Evolutionary conservation across 2,329 filamentous ascomycete species (phyloP).

Genomic region (Neopestalotiopsis sp.): DNA sequence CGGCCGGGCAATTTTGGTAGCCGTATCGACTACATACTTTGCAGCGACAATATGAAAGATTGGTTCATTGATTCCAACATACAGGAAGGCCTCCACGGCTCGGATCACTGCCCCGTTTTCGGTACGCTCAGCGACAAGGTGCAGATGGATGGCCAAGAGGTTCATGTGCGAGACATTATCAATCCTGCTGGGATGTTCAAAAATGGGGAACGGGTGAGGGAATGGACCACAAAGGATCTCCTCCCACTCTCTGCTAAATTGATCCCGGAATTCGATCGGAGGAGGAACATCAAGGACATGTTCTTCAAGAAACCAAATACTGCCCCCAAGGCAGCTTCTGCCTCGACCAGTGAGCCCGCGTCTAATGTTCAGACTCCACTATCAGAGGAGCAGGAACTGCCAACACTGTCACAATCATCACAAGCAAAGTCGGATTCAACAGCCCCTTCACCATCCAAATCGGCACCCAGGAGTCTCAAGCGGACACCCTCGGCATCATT

Average conservation of each 20-base stretch:
- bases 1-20: slow-evolving; percentile 93
- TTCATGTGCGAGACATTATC: slow-evolving; percentile 73
- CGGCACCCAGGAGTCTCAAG: slow-evolving; percentile 30
- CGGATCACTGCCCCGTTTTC: slow-evolving; percentile 95
- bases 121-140: slow-evolving; percentile 73
- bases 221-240: slow-evolving; percentile 70
- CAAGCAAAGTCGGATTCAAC: slow-evolving; percentile 22
- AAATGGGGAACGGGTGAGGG: slow-evolving; percentile 66
- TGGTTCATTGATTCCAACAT: slow-evolving; percentile 87
- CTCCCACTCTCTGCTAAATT: slow-evolving; percentile 80
- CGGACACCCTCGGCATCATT: slow-evolving; percentile 29
- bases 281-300: slow-evolving; percentile 91
- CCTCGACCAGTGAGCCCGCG: slow-evolving; percentile 20
- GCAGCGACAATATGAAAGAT: slow-evolving; percentile 75
- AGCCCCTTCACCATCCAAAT: slow-evolving; percentile 25
- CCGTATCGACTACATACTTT: slow-evolving; percentile 92
- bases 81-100: slow-evolving; percentile 91
- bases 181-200: slow-evolving; percentile 77
- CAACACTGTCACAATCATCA: slow-evolving; percentile 29
- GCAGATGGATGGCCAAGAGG: slow-evolving; percentile 48
- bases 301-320: slow-evolving; percentile 66
- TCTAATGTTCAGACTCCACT: not conserved
- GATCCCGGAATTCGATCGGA: slow-evolving; percentile 85
- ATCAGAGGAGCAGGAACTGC: not conserved
- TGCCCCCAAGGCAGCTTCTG: slow-evolving; percentile 24